Evolutionary conservation across 2,329 filamentous ascomycete genomes (phyloP).

Genomic region (Alternaria rosae): DNA sequence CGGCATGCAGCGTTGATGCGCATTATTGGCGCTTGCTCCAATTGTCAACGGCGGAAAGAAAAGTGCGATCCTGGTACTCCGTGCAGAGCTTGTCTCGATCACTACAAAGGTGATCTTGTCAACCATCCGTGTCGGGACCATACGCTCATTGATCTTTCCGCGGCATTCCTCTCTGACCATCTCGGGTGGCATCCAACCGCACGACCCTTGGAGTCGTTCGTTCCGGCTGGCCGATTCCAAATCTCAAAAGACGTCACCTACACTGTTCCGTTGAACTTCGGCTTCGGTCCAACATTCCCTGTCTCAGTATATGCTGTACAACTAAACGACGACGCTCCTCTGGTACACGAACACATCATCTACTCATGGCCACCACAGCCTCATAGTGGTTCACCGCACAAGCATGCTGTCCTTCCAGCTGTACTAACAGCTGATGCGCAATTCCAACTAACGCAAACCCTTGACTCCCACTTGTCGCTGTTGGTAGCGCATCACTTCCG

Average conservation of each 20-base stretch:
- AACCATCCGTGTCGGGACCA: slow-evolving; percentile 48
- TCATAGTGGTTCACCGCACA: slow-evolving; percentile 20
- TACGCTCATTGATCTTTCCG: slow-evolving; percentile 36
- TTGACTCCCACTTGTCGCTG: slow-evolving; percentile 43
- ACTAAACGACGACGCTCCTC: slow-evolving; percentile 21
- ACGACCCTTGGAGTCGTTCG: slow-evolving; percentile 36
- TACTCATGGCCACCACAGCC: slow-evolving; percentile 47
- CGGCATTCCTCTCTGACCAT: slow-evolving; percentile 41
- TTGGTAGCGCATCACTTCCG: slow-evolving; percentile 46
- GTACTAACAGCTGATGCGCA: slow-evolving; percentile 34
- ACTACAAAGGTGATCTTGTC: slow-evolving; percentile 48
- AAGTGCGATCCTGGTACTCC: slow-evolving; percentile 51
- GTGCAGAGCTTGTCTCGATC: slow-evolving; percentile 49
- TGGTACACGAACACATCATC: slow-evolving; percentile 46
- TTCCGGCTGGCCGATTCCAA: slow-evolving; percentile 26
- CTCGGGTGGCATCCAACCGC: slow-evolving; percentile 48
- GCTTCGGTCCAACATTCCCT: slow-evolving; percentile 41
- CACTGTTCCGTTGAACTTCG: slow-evolving; percentile 43
- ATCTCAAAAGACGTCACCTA: slow-evolving; percentile 29
- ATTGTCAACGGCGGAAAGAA: slow-evolving; percentile 47
- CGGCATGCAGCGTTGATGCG: slow-evolving; percentile 48
- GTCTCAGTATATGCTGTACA: slow-evolving; percentile 37
- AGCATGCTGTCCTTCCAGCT: slow-evolving; percentile 47
- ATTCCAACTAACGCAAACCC: slow-evolving; percentile 23
- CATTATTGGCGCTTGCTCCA: slow-evolving; percentile 44